Conservation (phyloP, 2,329 filamentous ascomycete species). For the Zasmidium angulare region DNA sequence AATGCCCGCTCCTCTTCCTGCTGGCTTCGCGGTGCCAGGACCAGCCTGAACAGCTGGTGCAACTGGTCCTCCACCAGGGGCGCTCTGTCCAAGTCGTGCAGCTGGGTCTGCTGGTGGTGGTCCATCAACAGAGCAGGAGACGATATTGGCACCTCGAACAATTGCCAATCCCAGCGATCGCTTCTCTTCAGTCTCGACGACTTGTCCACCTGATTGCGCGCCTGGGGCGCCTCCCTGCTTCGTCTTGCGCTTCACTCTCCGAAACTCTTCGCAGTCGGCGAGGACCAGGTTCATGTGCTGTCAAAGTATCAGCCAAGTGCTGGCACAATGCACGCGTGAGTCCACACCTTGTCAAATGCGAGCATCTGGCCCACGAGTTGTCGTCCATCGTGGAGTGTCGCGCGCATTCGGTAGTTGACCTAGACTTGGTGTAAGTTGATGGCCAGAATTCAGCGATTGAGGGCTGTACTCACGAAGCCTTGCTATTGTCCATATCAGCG, state of each 20-base stretch:
- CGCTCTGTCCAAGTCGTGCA: conserved; percentile 77
- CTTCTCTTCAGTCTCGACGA: conserved; percentile 92
- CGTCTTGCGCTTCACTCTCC: conserved; percentile 82
- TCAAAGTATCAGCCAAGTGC: conserved; percentile 20
- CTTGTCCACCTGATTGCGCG: conserved; percentile 49
- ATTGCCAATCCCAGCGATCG: conserved; percentile 94
- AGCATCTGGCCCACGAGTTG: conserved; percentile 98
- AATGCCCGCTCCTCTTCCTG: conserved; percentile 74
- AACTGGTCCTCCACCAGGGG: conserved; percentile 60
- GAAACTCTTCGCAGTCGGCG: conserved; percentile 97
- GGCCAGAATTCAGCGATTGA: conserved; percentile 1
- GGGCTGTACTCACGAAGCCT: conserved; percentile 59
- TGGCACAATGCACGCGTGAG: conserved; percentile 61
- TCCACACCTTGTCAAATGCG: conserved; percentile 86
- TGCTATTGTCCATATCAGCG: conserved; percentile 51
- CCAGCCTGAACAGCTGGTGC: conserved; percentile 74
- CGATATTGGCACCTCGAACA: conserved; percentile 88
- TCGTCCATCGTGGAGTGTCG: conserved; percentile 90
- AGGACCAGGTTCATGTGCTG: conserved; percentile 99
- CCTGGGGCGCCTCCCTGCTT: conserved; percentile 69
- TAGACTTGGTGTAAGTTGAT: conserved; percentile 41
- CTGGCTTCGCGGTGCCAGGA: conserved; percentile 85
- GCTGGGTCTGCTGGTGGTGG: conserved; percentile 93
- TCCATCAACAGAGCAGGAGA: conserved; percentile 92
- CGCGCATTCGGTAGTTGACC: conserved; percentile 99